A percentile compares a stretch with the other conserved stretches of the same genome.
These are phyloP conservation scores for Globisporangium abappressorium DNA, from an alignment of 352 stramenopile species.

Conservation along the genomic window DNA sequence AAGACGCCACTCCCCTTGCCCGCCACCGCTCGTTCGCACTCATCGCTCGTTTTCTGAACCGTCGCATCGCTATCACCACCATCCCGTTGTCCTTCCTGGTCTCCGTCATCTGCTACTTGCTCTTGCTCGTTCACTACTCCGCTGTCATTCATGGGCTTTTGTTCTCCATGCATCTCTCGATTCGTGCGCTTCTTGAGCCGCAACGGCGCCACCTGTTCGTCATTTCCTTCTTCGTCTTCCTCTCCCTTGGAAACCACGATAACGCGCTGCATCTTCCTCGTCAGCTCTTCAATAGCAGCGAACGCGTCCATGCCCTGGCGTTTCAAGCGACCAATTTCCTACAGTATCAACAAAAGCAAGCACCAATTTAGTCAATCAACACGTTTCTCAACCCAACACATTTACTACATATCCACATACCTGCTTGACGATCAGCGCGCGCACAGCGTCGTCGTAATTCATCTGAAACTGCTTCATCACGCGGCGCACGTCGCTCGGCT, in stretches of 20 bases:
- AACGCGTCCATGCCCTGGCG: slow-evolving; percentile 75
- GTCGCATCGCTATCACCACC: background rate
- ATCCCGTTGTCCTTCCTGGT: background rate
- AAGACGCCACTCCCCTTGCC: background rate
- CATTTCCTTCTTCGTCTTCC: slow-evolving; percentile 12
- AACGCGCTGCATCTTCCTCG: slow-evolving; percentile 72
- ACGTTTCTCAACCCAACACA: background rate
- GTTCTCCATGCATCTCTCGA: slow-evolving; percentile 7
- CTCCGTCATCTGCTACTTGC: background rate
- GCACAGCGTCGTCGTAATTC: slow-evolving; percentile 82
- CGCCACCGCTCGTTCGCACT: slow-evolving; percentile 3
- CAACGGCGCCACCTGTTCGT: slow-evolving; percentile 5
- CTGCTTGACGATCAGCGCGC: slow-evolving; percentile 84
- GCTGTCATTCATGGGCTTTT: background rate
- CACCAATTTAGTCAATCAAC: background rate
- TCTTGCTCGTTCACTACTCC: background rate
- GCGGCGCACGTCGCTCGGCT: slow-evolving; percentile 55
- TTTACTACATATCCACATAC: slow-evolving; percentile 10
- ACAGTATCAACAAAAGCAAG: background rate
- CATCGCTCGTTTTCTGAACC: slow-evolving; percentile 1
- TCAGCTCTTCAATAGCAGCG: slow-evolving; percentile 82
- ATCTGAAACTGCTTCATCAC: slow-evolving; percentile 88
- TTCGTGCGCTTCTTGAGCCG: slow-evolving; percentile 12
- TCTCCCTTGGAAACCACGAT: slow-evolving; percentile 2
- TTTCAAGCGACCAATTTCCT: slow-evolving; percentile 77